Conservation (phyloP, 2,329 filamentous ascomycete species). For the Colletotrichum orbiculare region DNA sequence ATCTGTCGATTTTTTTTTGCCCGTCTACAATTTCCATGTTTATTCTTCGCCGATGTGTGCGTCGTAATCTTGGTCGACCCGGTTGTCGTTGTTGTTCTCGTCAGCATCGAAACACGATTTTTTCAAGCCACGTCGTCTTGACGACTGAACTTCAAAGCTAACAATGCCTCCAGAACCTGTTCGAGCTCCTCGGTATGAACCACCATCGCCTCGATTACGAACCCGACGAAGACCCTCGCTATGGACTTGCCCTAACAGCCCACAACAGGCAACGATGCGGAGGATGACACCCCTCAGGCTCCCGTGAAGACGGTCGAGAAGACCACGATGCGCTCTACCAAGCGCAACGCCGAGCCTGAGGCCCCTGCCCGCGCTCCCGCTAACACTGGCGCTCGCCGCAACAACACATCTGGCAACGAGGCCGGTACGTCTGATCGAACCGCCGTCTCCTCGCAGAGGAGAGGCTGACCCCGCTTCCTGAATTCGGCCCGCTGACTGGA, state of each 20-base stretch:
- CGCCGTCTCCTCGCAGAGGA: slow-evolving; percentile 20
- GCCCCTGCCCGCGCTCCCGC: slow-evolving; percentile 63
- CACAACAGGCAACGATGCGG: slow-evolving; percentile 69
- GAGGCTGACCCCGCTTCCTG: slow-evolving; percentile 34
- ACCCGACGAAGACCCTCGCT: slow-evolving; percentile 35
- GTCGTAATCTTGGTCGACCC: slow-evolving; percentile 7
- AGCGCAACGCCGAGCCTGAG: slow-evolving; percentile 87
- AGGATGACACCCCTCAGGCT: slow-evolving; percentile 78
- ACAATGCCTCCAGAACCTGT: slow-evolving; percentile 78
- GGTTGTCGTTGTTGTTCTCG: neutral
- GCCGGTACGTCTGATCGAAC: slow-evolving; percentile 73
- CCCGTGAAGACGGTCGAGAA: slow-evolving; percentile 93
- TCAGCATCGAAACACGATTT: neutral
- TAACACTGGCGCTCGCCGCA: slow-evolving; percentile 61
- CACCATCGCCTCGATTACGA: slow-evolving; percentile 37
- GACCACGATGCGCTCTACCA: slow-evolving; percentile 76
- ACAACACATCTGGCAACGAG: slow-evolving; percentile 80
- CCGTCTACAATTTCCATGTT: slow-evolving; percentile 4
- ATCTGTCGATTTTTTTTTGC: slow-evolving; percentile 8
- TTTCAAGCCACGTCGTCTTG: neutral
- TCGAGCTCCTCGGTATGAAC: slow-evolving; percentile 93
- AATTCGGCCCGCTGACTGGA: slow-evolving; percentile 19
- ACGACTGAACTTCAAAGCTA: neutral
- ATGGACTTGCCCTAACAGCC: slow-evolving; percentile 34
- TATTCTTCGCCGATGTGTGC: slow-evolving; percentile 12